Evolutionary conservation across 2,329 filamentous ascomycete species (phyloP).

Genomic region (Colletotrichum chlorophyti): DNA sequence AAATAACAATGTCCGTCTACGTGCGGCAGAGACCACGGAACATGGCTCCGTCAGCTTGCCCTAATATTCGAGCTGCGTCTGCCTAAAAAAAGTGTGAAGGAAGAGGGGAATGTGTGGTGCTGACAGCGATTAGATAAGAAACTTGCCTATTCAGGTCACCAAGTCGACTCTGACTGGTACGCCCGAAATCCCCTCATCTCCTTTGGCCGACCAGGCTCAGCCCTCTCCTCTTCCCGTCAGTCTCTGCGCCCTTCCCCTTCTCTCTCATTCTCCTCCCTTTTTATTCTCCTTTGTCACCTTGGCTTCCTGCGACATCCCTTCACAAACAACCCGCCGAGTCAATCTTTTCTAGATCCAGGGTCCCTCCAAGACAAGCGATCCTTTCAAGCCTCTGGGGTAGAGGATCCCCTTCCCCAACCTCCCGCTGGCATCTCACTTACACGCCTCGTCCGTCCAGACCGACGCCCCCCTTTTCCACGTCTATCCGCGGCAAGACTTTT

Average conservation of each 20-base stretch:
- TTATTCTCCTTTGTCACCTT: neutral
- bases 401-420: conserved; percentile 11
- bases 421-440: conserved; percentile 18
- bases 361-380: conserved; percentile 20
- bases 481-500: neutral
- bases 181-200: neutral
- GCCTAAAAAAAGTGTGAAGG: neutral
- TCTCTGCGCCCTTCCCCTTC: neutral
- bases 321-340: neutral
- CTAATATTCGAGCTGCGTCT: neutral
- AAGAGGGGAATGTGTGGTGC: neutral
- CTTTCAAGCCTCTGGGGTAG: neutral
- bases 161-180: conserved; percentile 21
- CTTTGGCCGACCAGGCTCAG: neutral
- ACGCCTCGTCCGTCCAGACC: conserved; percentile 6
- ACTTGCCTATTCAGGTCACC: conserved; percentile 28
- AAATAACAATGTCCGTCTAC: too few relatives aligned
- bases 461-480: neutral
- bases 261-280: neutral
- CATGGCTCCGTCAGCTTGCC: neutral
- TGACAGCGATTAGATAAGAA: conserved; percentile 22
- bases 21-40: too few relatives aligned
- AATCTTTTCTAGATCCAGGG: neutral
- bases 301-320: neutral
- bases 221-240: neutral